Base-by-base conservation (phyloP, 192 early-diverging fungal species). In the Borealophlyctis nickersoniae region DNA sequence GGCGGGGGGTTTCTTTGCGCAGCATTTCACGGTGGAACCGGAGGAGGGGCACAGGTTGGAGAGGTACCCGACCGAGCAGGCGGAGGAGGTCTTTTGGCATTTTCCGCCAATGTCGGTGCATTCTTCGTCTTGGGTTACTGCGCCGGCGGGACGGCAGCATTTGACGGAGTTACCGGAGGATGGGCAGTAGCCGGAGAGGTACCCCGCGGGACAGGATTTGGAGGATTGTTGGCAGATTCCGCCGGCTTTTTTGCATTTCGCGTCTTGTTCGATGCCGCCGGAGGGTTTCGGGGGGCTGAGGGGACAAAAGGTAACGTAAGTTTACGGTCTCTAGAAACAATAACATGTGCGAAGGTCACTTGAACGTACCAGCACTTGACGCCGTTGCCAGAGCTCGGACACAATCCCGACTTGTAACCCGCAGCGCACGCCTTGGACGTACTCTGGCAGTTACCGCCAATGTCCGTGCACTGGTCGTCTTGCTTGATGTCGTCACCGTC, bases 161-260 rank as follows among this genome's bases (percentile, higher is more conserved):
- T 55, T 58, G 28, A 64, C 36, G 52, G 16, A 13, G 54, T 64
- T 34, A 16, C 32, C 24, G 36, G 52, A 58, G 52, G 24, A 55
- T 2, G 62, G 62, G 35, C 62, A 64, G 52, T 64, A 64, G 34
- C 29, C 52, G 35, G 60, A 26, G n/a, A 50, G n/a, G 22, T 54
- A 62, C 19, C 49, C 29, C 2, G 28, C 36, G 28, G 57, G 9
- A 28, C 9, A 45, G 19, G 7, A 19, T 7, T 45, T 19, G 57
- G 30, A 58, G 7, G 27, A 24, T 14, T 39, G 7, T 19, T 36
- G 13, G 30, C 57, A 58, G 11, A n/a, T 32, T 31, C 57, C 57
- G 23, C 57, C 57, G 36, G 19, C 31, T 9, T 32, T 32, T 36
- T 39, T 39, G 36, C 57, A 31, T 2, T 22, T 27, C 26, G 60